These are phyloP conservation scores for Aspergillus incahuasiensis DNA, from an alignment of 495 filamentous ascomycete genomes.

Conservation along the genomic window DNA sequence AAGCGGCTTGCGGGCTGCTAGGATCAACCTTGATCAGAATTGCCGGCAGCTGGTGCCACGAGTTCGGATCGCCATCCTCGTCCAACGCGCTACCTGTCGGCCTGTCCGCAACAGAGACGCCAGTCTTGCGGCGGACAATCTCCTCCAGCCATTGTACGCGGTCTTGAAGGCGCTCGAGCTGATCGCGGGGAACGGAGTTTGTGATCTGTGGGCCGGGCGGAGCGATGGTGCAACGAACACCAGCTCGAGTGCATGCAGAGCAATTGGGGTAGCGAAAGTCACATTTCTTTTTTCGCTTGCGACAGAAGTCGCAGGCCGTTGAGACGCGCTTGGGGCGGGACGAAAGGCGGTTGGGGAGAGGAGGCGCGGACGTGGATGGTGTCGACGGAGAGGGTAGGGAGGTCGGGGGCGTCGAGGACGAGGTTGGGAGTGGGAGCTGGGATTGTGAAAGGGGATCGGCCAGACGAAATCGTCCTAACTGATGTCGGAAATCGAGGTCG, in stretches of 20 bases:
- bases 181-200: constrained; percentile 41
- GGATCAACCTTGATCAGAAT: constrained; percentile 40
- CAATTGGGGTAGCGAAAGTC: constrained; percentile 52
- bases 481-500: constrained; percentile 42
- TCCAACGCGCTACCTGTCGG: constrained; percentile 33
- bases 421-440: constrained; percentile 12
- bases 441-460: constrained; percentile 18
- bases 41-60: constrained; percentile 42
- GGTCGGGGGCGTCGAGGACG: neutral
- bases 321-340: constrained; percentile 35
- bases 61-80: constrained; percentile 36
- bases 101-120: constrained; percentile 33
- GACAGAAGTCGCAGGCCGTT: constrained; percentile 50
- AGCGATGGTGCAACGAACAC: constrained; percentile 47
- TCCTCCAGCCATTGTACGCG: constrained; percentile 48
- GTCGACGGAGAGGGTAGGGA: neutral
- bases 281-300: constrained; percentile 52
- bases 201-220: constrained; percentile 41
- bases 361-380: neutral
- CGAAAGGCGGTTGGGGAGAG: constrained; percentile 9
- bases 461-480: constrained; percentile 44
- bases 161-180: constrained; percentile 50
- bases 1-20: constrained; percentile 10
- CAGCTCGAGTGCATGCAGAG: constrained; percentile 47
- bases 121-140: constrained; percentile 36